These are phyloP conservation scores for Podila verticillata DNA, from an alignment of 192 early-diverging fungal species.

Conservation along the genomic window DNA sequence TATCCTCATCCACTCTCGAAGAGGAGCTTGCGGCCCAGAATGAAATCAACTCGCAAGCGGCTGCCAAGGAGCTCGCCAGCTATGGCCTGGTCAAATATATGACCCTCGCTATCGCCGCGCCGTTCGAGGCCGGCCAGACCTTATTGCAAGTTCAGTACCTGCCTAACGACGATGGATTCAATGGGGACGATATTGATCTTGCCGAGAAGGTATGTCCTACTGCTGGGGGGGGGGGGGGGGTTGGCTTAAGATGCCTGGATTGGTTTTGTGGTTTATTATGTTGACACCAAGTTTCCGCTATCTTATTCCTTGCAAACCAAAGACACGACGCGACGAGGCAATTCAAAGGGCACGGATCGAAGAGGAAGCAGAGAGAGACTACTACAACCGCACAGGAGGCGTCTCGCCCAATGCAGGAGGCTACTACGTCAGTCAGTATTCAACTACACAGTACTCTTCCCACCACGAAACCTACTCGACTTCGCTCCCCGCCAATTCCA, in stretches of 20 bases:
- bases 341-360: slow-evolving; percentile 6
- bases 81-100: slow-evolving; percentile 74
- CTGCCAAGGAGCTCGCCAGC: slow-evolving; percentile 68
- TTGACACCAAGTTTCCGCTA: too few species aligned
- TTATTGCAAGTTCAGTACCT: slow-evolving; percentile 83
- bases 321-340: slow-evolving; percentile 32
- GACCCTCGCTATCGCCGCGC: slow-evolving; percentile 67
- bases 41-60: slow-evolving; percentile 56
- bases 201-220: slow-evolving; percentile 48
- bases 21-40: slow-evolving; percentile 41
- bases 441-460: neutral
- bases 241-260: too few species aligned
- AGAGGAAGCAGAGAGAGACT: slow-evolving; percentile 29
- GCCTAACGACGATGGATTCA: slow-evolving; percentile 66
- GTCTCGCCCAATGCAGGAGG: slow-evolving; percentile 14
- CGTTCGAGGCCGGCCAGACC: slow-evolving; percentile 76
- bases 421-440: slow-evolving; percentile 28
- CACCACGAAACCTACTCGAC: neutral
- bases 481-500: neutral
- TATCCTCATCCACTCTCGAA: slow-evolving; percentile 30
- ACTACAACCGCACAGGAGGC: slow-evolving; percentile 31
- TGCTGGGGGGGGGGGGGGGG: too few species aligned
- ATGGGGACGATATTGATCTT: slow-evolving; percentile 40
- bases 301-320: neutral
- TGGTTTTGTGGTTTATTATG: too few species aligned